Evolutionary conservation across 352 stramenopile genomes (phyloP).

Genomic region (Globisporangium nunn): DNA sequence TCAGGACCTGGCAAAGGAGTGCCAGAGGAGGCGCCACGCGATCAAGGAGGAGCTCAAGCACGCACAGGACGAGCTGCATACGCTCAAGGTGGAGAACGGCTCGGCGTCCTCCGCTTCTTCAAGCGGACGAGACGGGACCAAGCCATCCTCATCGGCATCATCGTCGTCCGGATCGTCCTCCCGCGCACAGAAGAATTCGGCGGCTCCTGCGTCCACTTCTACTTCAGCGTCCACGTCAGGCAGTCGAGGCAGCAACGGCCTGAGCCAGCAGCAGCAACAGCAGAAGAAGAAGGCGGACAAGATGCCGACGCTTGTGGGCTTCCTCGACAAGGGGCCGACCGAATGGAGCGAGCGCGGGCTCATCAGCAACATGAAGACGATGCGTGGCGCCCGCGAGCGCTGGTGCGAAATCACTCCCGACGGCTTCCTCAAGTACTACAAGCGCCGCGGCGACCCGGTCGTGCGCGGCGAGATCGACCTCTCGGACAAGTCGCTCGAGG

Average conservation of each 20-base stretch:
- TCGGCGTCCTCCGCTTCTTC: too few relatives aligned
- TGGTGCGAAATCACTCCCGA: constrained; percentile 78
- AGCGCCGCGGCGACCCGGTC: constrained; percentile 75
- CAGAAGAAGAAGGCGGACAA: constrained; percentile 35
- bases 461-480: constrained; percentile 80
- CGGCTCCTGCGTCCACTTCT: neutral
- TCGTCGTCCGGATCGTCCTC: constrained; percentile 12
- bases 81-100: constrained; percentile 33
- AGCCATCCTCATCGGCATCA: neutral
- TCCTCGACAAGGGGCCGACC: constrained; percentile 83
- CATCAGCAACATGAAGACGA: constrained; percentile 82
- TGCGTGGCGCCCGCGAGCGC: constrained; percentile 75
- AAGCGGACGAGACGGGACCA: too few relatives aligned
- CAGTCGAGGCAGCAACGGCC: constrained; percentile 16
- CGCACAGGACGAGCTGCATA: constrained; percentile 58
- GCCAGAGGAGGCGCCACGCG: constrained; percentile 55
- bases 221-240: constrained; percentile 8
- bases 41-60: constrained; percentile 76
- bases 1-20: constrained; percentile 70
- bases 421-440: constrained; percentile 82
- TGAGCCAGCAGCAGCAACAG: constrained; percentile 16
- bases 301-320: constrained; percentile 69
- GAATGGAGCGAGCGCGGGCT: constrained; percentile 74
- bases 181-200: constrained; percentile 3
- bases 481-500: constrained; percentile 68